These are phyloP conservation scores for Gynandropsis gynandra DNA, from an alignment of 345 rosid species.

Conservation along the genomic window DNA sequence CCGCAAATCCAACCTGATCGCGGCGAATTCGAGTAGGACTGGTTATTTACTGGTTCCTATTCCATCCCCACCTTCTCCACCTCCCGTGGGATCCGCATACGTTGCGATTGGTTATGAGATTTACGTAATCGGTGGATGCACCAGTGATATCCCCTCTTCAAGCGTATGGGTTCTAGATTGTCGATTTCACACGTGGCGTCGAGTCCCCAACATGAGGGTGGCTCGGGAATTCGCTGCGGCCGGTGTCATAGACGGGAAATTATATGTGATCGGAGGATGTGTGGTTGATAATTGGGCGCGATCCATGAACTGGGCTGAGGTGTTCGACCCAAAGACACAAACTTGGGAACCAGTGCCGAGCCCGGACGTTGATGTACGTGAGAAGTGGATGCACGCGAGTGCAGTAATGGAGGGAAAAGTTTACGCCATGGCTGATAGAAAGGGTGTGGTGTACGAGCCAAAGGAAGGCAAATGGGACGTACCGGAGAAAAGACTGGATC, in stretches of 20 bases:
- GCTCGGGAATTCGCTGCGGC: conserved; percentile 83
- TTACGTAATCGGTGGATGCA: conserved; percentile 70
- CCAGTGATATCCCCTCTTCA: conserved; percentile 55
- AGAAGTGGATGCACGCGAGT: conserved; percentile 95
- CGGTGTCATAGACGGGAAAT: conserved; percentile 45
- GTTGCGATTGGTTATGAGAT: conserved; percentile 46
- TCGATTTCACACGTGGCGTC: conserved; percentile 52
- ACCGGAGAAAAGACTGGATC: conserved; percentile 52
- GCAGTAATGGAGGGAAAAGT: conserved; percentile 51
- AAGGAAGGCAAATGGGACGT: conserved; percentile 40
- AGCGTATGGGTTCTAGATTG: conserved; percentile 76
- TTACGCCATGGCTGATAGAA: background rate
- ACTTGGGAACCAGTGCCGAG: conserved; percentile 59
- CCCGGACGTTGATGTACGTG: conserved; percentile 39
- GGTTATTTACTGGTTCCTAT: conserved; percentile 34
- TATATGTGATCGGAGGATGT: conserved; percentile 84
- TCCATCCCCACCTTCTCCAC: conserved; percentile 46
- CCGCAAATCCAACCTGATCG: conserved; percentile 14
- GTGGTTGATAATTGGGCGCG: conserved; percentile 34
- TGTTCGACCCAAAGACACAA: conserved; percentile 39
- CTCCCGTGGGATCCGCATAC: conserved; percentile 54
- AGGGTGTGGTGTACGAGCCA: conserved; percentile 6
- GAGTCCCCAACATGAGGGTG: conserved; percentile 45
- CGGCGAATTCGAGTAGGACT: conserved; percentile 7
- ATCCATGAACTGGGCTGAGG: conserved; percentile 78